Base-by-base conservation (phyloP, 1,284 basidiomycete genomes). In the Trichosporon faecale region DNA sequence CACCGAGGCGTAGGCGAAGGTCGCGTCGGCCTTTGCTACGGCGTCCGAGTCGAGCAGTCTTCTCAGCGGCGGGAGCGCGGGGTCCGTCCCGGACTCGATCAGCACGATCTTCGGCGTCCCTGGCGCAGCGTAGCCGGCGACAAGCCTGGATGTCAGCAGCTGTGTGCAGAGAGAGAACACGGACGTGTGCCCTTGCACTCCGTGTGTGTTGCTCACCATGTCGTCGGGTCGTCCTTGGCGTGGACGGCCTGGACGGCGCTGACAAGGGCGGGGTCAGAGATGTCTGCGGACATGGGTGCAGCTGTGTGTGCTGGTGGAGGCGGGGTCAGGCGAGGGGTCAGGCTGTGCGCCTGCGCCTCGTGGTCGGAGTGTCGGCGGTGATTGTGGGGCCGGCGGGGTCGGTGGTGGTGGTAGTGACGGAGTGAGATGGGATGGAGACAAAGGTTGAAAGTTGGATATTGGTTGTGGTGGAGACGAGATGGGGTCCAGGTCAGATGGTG, bases 241-340 rank as follows among this genome's bases (percentile, higher is more conserved):
- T 70, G 66, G 52, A 79, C 71, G 3, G 73, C 71, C 18, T 65
- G 57, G 27, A 76, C 70, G 29, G 72, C 75, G 14, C 60, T 35
- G 9, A 63, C 65, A 67, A 80, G 72, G 11, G 74, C 74, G 23
- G 77, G 75, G 65, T 78, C 77, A 33, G 77, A 77, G 46, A 77
- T 72, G 69, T 80, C 78, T 35, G 75, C 75, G 46, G 79, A 77
- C 79, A 80, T 80, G 33, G 61, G 68, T 31, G 57, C 18, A 14
- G 55, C 18, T 21, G 55, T 25, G 11, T 27, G 8, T 21, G 29
- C 27, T 18, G 49, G 49, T 25, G 49, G 49, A 52, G 49, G 40
- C 40, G 40, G 40, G 49, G 49, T 52, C 49, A 52, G 49, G 49
- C 49, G 49, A 52, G 49, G 49, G n/a, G 49, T 23, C 49, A 52